Percentiles rank a stretch among this genome's conserved stretches.
phyloP scores from a whole-genome alignment of 2,329 filamentous ascomycete genomes.

The Alternaria rosae region DNA sequence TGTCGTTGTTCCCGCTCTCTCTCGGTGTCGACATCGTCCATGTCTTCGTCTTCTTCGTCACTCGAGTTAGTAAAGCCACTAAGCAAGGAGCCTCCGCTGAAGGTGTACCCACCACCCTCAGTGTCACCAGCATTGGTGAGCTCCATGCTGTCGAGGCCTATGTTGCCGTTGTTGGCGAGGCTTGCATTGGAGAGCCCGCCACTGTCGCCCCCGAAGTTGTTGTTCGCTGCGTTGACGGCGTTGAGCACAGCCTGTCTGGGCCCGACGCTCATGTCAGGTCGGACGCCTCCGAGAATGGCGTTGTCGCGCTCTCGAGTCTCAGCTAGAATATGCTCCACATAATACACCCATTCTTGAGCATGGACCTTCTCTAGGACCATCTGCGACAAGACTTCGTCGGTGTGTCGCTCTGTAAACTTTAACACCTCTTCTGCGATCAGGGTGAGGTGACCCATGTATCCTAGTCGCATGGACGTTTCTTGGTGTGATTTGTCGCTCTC shows the following conservation, averaged over 20 bases:
- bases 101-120: conserved; percentile 75
- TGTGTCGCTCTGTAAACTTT: conserved; percentile 95
- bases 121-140: conserved; percentile 69
- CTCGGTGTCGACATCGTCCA: conserved; percentile 83
- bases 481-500: conserved; percentile 86
- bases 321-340: conserved; percentile 90
- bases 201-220: conserved; percentile 60
- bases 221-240: conserved; percentile 64
- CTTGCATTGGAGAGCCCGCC: conserved; percentile 75
- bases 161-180: conserved; percentile 69
- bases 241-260: conserved; percentile 74
- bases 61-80: conserved; percentile 95
- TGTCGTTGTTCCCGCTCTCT: conserved; percentile 54
- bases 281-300: conserved; percentile 93
- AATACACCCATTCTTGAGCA: conserved; percentile 89
- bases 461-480: conserved; percentile 86
- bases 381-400: conserved; percentile 84
- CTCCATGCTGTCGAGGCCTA: conserved; percentile 69
- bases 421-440: conserved; percentile 98
- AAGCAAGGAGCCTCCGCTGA: conserved; percentile 76
- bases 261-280: conserved; percentile 86
- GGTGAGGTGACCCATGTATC: conserved; percentile 98
- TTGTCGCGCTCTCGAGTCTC: conserved; percentile 97
- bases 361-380: conserved; percentile 87
- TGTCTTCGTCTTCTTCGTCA: conserved; percentile 95